phyloP scores from a whole-genome alignment of 164 flowering plant species.

The Protea cynaroides region DNA sequence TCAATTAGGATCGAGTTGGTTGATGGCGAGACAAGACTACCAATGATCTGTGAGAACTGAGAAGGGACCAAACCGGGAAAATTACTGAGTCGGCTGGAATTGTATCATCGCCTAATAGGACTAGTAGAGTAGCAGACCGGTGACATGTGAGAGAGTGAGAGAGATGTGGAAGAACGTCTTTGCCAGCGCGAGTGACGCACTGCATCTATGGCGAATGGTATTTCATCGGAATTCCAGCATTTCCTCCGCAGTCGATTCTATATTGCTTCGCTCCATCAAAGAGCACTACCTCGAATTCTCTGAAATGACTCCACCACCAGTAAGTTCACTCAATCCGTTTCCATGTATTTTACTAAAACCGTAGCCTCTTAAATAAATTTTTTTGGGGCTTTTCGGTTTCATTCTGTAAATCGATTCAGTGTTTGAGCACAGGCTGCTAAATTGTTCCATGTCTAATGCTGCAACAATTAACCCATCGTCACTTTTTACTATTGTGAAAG shows the following conservation, averaged over 20 bases:
- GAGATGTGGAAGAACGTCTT: constrained; percentile 17
- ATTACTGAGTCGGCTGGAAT: no score
- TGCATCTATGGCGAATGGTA: constrained; percentile 27
- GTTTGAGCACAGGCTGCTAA: neutral
- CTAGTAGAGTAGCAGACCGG: no score
- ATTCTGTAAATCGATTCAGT: neutral
- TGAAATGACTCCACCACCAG: constrained; percentile 81
- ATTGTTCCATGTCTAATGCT: neutral
- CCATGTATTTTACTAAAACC: no score
- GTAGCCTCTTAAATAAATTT: no score
- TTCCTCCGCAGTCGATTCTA: constrained; percentile 55
- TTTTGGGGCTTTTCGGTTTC: no score
- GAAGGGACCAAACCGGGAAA: no score
- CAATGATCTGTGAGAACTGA: no score
- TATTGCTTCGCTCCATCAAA: constrained; percentile 79
- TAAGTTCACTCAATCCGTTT: no score
- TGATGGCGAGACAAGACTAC: no score
- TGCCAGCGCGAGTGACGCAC: constrained; percentile 11
- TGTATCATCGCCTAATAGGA: no score
- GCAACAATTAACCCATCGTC: constrained; percentile 67
- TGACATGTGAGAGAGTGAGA: no score
- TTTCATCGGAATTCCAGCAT: constrained; percentile 19
- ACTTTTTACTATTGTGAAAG: constrained; percentile 55
- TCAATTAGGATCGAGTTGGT: no score
- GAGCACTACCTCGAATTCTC: constrained; percentile 84